Percentiles rank a stretch among this genome's conserved stretches.
Conservation (phyloP, 805 yeast species). For the Spathaspora boniae region DNA sequence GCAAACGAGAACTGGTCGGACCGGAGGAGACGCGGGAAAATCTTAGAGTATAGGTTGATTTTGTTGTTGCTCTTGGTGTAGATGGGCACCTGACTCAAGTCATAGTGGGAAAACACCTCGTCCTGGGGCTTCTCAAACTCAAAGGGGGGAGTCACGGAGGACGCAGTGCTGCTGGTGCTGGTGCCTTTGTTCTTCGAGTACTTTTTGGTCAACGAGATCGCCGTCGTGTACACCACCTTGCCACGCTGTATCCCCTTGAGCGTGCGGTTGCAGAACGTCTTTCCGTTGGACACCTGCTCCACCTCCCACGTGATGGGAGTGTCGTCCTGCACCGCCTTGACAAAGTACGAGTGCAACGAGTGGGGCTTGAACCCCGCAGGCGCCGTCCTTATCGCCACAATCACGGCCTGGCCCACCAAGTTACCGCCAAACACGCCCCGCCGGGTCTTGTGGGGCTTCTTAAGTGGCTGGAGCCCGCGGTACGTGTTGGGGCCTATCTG, state of each 20-base stretch:
- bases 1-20: conserved; percentile 1
- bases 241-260: conserved; percentile 26
- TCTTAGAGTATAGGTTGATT: too few species aligned
- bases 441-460: conserved; percentile 26
- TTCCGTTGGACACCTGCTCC: conserved; percentile 31
- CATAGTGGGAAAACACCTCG: neutral
- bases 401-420: conserved; percentile 36
- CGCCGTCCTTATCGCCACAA: conserved; percentile 34
- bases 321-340: conserved; percentile 18
- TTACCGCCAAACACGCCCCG: conserved; percentile 42
- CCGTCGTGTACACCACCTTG: conserved; percentile 22
- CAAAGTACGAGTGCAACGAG: conserved; percentile 31
- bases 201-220: conserved; percentile 30
- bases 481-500: conserved; percentile 14
- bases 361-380: conserved; percentile 31
- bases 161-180: too few species aligned
- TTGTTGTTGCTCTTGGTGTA: conserved; percentile 2
- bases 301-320: conserved; percentile 27
- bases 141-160: conserved; percentile 13
- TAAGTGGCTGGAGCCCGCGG: conserved; percentile 23
- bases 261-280: conserved; percentile 31
- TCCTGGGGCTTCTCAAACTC: neutral
- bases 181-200: conserved; percentile 24
- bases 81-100: conserved; percentile 8
- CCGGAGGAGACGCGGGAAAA: too few species aligned